A percentile compares a stretch with the other conserved stretches of the same genome.
Conservation (phyloP, 2,329 filamentous ascomycete genomes). For the Arthrinium puccinioides region DNA sequence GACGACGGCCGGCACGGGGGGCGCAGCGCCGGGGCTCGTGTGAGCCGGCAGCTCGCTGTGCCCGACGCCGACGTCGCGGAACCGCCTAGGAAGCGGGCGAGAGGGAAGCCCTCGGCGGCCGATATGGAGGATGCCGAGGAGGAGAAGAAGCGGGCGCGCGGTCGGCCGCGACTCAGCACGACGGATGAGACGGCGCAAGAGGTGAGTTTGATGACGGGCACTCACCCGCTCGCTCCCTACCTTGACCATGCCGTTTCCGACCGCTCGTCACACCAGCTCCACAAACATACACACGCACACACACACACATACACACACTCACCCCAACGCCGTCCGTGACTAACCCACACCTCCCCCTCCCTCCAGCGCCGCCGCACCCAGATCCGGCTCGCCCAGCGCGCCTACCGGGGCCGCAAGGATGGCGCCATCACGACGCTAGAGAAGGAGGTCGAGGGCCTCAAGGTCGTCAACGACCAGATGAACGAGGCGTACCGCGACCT, state of each 20-base stretch:
- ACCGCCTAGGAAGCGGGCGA: slow-evolving; percentile 23
- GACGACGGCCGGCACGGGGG: slow-evolving; percentile 23
- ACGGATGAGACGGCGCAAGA: slow-evolving; percentile 72
- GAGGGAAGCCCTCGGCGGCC: slow-evolving; percentile 19
- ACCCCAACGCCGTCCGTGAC: slow-evolving; percentile 3
- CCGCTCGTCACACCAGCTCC: slow-evolving; percentile 3
- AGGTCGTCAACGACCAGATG: slow-evolving; percentile 65
- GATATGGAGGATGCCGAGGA: slow-evolving; percentile 32
- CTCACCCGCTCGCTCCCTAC: too few relatives aligned
- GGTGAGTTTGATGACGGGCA: too few relatives aligned
- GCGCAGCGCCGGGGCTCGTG: slow-evolving; percentile 10
- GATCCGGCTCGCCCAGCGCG: slow-evolving; percentile 78
- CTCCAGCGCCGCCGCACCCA: slow-evolving; percentile 72
- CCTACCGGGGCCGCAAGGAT: slow-evolving; percentile 81
- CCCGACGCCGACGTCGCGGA: slow-evolving; percentile 4
- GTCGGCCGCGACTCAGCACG: slow-evolving; percentile 68
- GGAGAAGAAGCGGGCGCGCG: slow-evolving; percentile 56
- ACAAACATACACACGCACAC: too few relatives aligned
- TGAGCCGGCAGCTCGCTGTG: slow-evolving; percentile 12
- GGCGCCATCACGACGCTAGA: slow-evolving; percentile 69
- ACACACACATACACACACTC: too few relatives aligned
- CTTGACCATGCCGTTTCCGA: too few relatives aligned
- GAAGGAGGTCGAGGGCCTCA: slow-evolving; percentile 61
- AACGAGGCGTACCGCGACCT: slow-evolving; percentile 62
- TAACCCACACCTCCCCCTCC: slow-evolving; percentile 7